Evolutionary conservation across 306 rosid species (phyloP).

Genomic region (Rosa chinensis): DNA sequence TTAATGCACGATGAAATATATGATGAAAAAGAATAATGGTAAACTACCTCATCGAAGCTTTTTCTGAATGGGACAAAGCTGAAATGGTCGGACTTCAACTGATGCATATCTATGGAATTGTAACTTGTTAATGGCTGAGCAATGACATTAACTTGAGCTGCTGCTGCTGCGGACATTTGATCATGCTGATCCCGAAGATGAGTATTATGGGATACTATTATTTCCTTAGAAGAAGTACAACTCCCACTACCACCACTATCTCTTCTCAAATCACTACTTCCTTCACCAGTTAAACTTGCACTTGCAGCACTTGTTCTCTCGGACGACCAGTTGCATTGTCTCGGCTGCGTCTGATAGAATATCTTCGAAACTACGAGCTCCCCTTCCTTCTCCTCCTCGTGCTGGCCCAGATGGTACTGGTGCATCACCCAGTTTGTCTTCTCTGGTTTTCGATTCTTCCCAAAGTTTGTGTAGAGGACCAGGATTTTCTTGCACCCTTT

Average conservation of each 20-base stretch:
- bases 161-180: conserved; percentile 37
- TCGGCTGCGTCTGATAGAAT: conserved; percentile 93
- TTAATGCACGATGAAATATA: neutral
- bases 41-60: conserved; percentile 68
- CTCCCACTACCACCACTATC: conserved; percentile 64
- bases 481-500: conserved; percentile 96
- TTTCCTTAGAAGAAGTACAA: conserved; percentile 76
- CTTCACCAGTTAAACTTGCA: conserved; percentile 43
- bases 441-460: conserved; percentile 88
- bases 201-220: conserved; percentile 23
- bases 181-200: conserved; percentile 42
- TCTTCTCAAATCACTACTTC: conserved; percentile 44
- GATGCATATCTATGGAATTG: conserved; percentile 60
- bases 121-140: conserved; percentile 42
- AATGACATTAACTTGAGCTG: conserved; percentile 18
- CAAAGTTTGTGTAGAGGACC: conserved; percentile 89
- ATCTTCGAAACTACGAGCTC: conserved; percentile 93
- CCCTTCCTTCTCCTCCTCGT: conserved; percentile 93
- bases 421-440: conserved; percentile 99
- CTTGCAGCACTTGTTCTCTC: conserved; percentile 30
- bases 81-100: conserved; percentile 71
- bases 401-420: conserved; percentile 85
- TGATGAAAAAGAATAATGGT: neutral
- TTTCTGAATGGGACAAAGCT: conserved; percentile 74
- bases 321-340: conserved; percentile 97